A percentile compares a stretch with the other conserved stretches of the same genome.
Evolutionary conservation across 1,284 basidiomycete genomes (phyloP).

Genomic region (Singerocomus rubriflavus): DNA sequence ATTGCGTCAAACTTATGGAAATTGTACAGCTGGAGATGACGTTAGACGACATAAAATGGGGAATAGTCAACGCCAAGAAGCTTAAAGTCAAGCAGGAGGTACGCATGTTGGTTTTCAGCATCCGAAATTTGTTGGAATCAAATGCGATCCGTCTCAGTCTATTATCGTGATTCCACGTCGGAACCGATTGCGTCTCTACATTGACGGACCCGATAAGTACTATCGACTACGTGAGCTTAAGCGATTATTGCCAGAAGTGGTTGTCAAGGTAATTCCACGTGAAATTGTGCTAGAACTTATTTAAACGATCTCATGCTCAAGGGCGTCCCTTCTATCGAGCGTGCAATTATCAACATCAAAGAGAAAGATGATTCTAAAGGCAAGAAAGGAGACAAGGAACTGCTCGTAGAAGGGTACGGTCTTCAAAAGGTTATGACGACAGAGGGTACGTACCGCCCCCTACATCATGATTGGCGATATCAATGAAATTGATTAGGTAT

Average conservation of each 20-base stretch:
- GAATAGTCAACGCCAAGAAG: slow-evolving; percentile 85
- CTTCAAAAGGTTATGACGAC: slow-evolving; percentile 96
- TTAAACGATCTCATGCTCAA: slow-evolving; percentile 27
- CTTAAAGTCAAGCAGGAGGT: slow-evolving; percentile 90
- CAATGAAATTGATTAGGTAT: slow-evolving; percentile 59
- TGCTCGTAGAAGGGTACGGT: slow-evolving; percentile 97
- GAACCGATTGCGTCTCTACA: slow-evolving; percentile 82
- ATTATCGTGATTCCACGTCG: slow-evolving; percentile 74
- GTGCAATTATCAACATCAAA: slow-evolving; percentile 92
- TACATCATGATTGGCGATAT: background rate
- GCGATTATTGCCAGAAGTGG: slow-evolving; percentile 75
- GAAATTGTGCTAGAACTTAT: background rate
- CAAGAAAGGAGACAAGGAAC: slow-evolving; percentile 80
- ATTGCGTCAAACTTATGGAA: background rate
- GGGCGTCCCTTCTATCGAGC: slow-evolving; percentile 83
- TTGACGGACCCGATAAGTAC: slow-evolving; percentile 84
- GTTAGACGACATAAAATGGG: slow-evolving; percentile 91
- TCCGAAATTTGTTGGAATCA: background rate
- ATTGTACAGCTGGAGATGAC: slow-evolving; percentile 79
- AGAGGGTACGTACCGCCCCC: slow-evolving; percentile 61
- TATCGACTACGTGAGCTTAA: slow-evolving; percentile 86
- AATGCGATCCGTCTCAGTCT: slow-evolving; percentile 41
- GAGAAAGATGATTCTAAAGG: slow-evolving; percentile 75
- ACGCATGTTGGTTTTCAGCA: slow-evolving; percentile 25
- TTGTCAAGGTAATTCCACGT: slow-evolving; percentile 69